Evolutionary conservation across 1,284 basidiomycete genomes (phyloP).

Genomic region (Microbotryum saponariae): DNA sequence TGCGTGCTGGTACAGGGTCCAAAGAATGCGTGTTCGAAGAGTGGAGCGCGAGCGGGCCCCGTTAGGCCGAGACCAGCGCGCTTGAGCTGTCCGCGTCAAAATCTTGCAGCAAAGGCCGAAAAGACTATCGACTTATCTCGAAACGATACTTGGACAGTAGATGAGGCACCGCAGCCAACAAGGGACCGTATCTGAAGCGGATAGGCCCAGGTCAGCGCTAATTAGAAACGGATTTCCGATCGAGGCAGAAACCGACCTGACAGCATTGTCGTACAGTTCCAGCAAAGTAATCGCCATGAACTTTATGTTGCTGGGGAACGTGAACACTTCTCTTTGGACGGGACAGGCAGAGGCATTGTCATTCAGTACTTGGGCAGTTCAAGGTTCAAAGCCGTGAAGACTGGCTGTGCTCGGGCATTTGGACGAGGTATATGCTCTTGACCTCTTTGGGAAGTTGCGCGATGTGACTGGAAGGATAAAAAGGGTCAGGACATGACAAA

Average conservation of each 20-base stretch:
- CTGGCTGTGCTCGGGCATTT: conserved; percentile 83
- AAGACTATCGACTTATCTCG: neutral
- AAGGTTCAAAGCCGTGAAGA: too few relatives aligned
- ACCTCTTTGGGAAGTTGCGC: conserved; percentile 97
- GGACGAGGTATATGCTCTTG: conserved; percentile 91
- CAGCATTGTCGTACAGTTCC: conserved; percentile 94
- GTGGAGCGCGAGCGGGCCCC: too few relatives aligned
- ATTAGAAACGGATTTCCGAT: neutral
- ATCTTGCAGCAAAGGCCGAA: too few relatives aligned
- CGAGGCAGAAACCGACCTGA: conserved; percentile 50
- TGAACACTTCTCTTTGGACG: conserved; percentile 60
- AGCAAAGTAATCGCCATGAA: conserved; percentile 73
- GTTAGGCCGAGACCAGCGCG: too few relatives aligned
- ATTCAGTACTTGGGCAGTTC: too few relatives aligned
- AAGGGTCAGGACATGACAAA: neutral
- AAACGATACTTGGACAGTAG: conserved; percentile 68
- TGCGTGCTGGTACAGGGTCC: too few relatives aligned
- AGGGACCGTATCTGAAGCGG: conserved; percentile 62
- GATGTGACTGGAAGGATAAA: conserved; percentile 52
- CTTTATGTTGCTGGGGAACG: conserved; percentile 98
- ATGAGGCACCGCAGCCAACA: conserved; percentile 88
- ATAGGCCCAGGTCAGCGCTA: too few relatives aligned
- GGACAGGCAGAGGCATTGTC: too few relatives aligned
- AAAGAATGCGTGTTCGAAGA: too few relatives aligned
- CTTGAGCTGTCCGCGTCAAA: too few relatives aligned